Base-by-base conservation (phyloP, 257 asterid species). In the Lantana camara region DNA sequence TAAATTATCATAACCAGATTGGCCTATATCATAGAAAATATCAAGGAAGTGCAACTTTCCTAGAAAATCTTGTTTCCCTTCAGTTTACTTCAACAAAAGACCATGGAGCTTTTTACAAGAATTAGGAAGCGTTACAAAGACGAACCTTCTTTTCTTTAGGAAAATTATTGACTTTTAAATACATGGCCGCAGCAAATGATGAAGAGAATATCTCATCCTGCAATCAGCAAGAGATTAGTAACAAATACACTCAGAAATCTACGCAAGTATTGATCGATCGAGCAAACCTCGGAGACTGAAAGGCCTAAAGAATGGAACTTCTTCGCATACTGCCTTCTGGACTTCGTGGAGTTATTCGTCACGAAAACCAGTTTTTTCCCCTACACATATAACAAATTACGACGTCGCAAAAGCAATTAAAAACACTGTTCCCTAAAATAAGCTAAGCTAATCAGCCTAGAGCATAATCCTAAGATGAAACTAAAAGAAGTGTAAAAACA, bases 171-270 rank as follows among this genome's bases (percentile, higher is more conserved):
- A 73, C 80, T 75, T 89, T 87, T 84, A 92, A 77, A 85, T 81
- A 92, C 98, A 85, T 92, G 51, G 98, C 96, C 4, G 98, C 97
- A 34, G 98, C 96, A 79, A 82, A 92, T 19, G 98, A 92, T 11
- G 98, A 89, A 34, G 95, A 85, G 62, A 92, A 92, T 8, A 92
- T 92, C 75, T 92, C 98, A 15, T 87, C 94, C 98, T 89, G 93
- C 73, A 72, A 71, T 29, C 17, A 46, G 35, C 46, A 44, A n/a
- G 8, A 55, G 49, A 77, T 64, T 24, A 37, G 16, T 41, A 37
- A 50, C 17, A 32, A 4, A 41, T 5, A 60, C 46, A 49, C 23
- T 45, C 68, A 2, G 35, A 53, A 16, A 12, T 38, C 63, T 37
- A 40, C 46, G 53, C 11, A 35, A 29, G 23, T 4, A 24, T 30